Conservation (phyloP, 257 asterid species). For the Cynanchum wilfordii region DNA sequence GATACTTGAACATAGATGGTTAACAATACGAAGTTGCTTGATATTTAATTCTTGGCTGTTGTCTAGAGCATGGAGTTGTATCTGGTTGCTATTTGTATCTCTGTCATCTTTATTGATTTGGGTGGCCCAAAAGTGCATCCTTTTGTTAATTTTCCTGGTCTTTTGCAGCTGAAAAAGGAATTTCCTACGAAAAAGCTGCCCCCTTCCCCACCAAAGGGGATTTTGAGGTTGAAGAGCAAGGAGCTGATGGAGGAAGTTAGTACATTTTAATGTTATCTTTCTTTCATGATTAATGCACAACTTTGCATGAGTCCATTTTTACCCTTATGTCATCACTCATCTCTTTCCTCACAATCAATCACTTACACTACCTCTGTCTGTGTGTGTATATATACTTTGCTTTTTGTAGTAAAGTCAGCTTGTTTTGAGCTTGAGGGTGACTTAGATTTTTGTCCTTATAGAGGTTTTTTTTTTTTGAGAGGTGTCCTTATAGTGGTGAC, state of each 20-base stretch:
- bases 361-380: neutral
- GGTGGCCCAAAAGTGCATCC: neutral
- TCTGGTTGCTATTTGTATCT: neutral
- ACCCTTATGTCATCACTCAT: neutral
- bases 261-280: constrained; percentile 16
- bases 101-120: neutral
- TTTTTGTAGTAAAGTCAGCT: neutral
- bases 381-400: neutral
- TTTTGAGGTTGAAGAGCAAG: constrained; percentile 40
- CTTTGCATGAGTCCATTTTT: neutral
- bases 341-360: neutral
- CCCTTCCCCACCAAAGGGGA: constrained; percentile 54
- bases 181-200: constrained; percentile 52
- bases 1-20: neutral
- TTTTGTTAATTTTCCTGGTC: constrained; percentile 10
- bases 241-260: constrained; percentile 56
- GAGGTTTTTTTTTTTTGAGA: no score
- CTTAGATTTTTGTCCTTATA: neutral
- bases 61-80: neutral
- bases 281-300: neutral
- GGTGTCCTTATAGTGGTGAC: neutral
- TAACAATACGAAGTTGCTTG: neutral
- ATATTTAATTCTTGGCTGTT: neutral
- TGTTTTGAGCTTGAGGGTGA: neutral
- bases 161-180: constrained; percentile 56